Percentiles rank a stretch among this genome's conserved stretches.
These are phyloP conservation scores for Trichoderma aggressivum DNA, from an alignment of 2,329 filamentous ascomycete species.

Conservation along the genomic window DNA sequence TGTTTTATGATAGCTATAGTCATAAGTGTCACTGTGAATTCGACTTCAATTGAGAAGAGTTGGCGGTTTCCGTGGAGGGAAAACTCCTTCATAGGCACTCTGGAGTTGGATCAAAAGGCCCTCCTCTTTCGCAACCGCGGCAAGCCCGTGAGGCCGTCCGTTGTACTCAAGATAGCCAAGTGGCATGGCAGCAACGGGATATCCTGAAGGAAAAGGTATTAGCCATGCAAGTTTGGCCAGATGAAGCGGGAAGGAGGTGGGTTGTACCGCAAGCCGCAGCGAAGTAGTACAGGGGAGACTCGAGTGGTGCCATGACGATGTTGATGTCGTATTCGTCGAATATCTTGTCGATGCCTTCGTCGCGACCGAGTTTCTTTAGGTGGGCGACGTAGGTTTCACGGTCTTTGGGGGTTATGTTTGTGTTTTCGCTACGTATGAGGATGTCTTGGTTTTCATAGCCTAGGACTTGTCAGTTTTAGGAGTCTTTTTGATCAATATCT, in stretches of 20 bases:
- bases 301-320: conserved; percentile 20
- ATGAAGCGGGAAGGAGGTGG: background rate
- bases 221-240: too few relatives aligned
- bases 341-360: conserved; percentile 16
- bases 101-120: conserved; percentile 18
- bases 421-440: background rate
- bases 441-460: background rate
- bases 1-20: background rate
- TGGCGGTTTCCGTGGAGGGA: conserved; percentile 9
- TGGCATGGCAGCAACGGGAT: conserved; percentile 19
- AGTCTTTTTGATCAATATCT: background rate
- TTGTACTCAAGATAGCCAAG: conserved; percentile 19
- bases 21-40: too few relatives aligned
- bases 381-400: background rate
- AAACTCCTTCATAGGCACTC: conserved; percentile 18
- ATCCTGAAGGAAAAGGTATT: background rate
- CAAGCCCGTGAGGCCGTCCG: conserved; percentile 17
- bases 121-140: conserved; percentile 16
- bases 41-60: background rate
- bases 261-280: background rate
- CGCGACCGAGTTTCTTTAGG: conserved; percentile 9
- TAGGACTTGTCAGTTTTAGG: background rate
- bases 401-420: background rate
- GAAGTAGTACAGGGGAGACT: background rate
- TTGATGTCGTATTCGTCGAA: conserved; percentile 19